Conservation (phyloP, 352 stramenopile genomes). For the Phytopythium boreale region DNA sequence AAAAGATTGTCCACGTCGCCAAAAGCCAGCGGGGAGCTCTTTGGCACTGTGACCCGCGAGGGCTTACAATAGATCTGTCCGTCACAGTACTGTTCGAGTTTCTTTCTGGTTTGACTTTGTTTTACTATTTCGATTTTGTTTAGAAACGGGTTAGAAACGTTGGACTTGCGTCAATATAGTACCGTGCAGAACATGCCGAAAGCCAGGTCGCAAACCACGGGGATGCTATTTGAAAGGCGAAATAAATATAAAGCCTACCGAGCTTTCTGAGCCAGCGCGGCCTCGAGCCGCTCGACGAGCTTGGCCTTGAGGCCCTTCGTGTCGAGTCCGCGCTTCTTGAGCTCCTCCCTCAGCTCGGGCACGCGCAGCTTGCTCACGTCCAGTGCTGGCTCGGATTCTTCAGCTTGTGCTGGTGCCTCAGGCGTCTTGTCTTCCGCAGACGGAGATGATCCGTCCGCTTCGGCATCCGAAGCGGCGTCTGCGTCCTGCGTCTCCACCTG, state of each 20-base stretch:
- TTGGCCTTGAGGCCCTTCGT: slow-evolving; percentile 66
- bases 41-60: background rate
- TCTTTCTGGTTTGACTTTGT: too few species aligned
- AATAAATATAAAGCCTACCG: slow-evolving; percentile 16
- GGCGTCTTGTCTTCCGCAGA: background rate
- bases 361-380: slow-evolving; percentile 57
- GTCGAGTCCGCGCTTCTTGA: slow-evolving; percentile 71
- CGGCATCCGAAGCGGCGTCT: background rate
- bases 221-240: slow-evolving; percentile 3
- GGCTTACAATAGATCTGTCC: slow-evolving; percentile 2
- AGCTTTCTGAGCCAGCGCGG: slow-evolving; percentile 35
- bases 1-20: slow-evolving; percentile 8
- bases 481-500: background rate
- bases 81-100: background rate
- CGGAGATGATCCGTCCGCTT: background rate
- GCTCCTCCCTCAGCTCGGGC: slow-evolving; percentile 51
- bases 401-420: background rate
- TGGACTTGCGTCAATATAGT: background rate
- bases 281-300: slow-evolving; percentile 60
- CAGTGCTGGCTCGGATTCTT: slow-evolving; percentile 11
- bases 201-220: background rate
- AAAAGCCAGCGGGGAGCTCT: background rate
- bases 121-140: background rate
- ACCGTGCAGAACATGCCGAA: background rate
- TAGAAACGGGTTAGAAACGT: background rate